A percentile compares a stretch with the other conserved stretches of the same genome.
Conservation (phyloP, 1,139 yeast species). For the Saccharomyces hybrid region DNA sequence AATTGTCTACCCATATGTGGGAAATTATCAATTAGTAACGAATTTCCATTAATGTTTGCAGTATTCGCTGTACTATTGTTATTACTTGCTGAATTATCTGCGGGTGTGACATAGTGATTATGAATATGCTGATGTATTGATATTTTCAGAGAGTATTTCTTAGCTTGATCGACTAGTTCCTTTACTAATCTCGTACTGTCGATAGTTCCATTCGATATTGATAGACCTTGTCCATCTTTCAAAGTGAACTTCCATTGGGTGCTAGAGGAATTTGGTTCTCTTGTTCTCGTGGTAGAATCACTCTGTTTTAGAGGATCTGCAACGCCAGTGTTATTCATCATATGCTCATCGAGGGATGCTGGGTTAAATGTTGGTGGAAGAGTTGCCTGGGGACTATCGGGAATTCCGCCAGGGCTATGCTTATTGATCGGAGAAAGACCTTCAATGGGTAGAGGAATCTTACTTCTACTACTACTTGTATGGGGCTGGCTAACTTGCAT, state of each 20-base stretch:
- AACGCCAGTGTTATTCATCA: neutral
- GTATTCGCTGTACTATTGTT: constrained; percentile 5
- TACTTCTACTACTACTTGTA: constrained; percentile 2
- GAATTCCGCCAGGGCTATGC: neutral
- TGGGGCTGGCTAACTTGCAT: constrained; percentile 2
- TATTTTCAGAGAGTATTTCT: constrained; percentile 49
- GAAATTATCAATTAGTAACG: constrained; percentile 5
- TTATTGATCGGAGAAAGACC: neutral
- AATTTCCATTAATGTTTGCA: constrained; percentile 1
- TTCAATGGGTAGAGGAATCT: constrained; percentile 5
- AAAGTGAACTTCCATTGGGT: constrained; percentile 38
- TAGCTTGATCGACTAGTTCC: constrained; percentile 54
- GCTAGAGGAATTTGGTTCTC: constrained; percentile 13
- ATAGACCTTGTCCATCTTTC: constrained; percentile 33
- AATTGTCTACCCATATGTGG: neutral
- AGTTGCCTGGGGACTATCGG: neutral
- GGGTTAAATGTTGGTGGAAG: neutral
- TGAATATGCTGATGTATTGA: constrained; percentile 76
- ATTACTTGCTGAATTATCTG: constrained; percentile 3
- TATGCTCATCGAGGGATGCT: neutral
- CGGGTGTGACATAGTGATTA: constrained; percentile 40
- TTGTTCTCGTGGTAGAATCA: neutral
- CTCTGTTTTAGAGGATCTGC: neutral
- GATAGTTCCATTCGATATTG: constrained; percentile 43
- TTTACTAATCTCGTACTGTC: constrained; percentile 47